A percentile compares a stretch with the other conserved stretches of the same genome.
Evolutionary conservation across 306 rosid genomes (phyloP).

Genomic region (Vigna nakashimae): DNA sequence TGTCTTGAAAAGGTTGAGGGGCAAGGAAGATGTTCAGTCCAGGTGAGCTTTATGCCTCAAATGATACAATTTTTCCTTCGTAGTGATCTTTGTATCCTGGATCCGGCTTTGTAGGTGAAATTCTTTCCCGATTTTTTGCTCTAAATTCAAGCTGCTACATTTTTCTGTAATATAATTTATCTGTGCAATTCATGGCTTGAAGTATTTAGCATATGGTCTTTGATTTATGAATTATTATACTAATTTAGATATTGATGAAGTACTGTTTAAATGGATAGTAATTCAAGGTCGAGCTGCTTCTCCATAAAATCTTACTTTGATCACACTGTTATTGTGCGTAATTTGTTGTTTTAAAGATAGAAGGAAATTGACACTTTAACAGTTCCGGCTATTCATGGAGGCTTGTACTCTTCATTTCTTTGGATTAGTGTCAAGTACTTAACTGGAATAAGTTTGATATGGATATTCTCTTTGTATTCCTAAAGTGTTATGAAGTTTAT

Average conservation of each 20-base stretch:
- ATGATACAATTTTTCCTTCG: not conserved
- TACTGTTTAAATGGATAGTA: not conserved
- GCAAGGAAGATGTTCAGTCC: slow-evolving; percentile 93
- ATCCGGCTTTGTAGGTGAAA: not conserved
- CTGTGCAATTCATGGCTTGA: not conserved
- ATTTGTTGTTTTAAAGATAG: not conserved
- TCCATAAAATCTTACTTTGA: slow-evolving; percentile 1
- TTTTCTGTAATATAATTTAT: not conserved
- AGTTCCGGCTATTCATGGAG: not conserved
- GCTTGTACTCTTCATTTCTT: not conserved
- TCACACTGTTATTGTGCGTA: not conserved
- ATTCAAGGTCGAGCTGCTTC: not conserved
- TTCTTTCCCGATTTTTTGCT: not conserved
- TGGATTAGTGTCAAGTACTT: not conserved
- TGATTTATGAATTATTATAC: slow-evolving; percentile 1
- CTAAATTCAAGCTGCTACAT: not conserved
- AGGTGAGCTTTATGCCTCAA: slow-evolving; percentile 58
- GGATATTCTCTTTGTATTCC: slow-evolving; percentile 4
- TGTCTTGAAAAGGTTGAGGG: slow-evolving; percentile 91
- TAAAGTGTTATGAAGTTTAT: not conserved
- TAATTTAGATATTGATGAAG: not conserved
- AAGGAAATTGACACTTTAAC: not conserved
- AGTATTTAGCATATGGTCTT: not conserved
- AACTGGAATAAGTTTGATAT: not conserved
- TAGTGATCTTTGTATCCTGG: not conserved